Conservation (phyloP, 495 filamentous ascomycete species). For the Barbatosphaeria neglecta region DNA sequence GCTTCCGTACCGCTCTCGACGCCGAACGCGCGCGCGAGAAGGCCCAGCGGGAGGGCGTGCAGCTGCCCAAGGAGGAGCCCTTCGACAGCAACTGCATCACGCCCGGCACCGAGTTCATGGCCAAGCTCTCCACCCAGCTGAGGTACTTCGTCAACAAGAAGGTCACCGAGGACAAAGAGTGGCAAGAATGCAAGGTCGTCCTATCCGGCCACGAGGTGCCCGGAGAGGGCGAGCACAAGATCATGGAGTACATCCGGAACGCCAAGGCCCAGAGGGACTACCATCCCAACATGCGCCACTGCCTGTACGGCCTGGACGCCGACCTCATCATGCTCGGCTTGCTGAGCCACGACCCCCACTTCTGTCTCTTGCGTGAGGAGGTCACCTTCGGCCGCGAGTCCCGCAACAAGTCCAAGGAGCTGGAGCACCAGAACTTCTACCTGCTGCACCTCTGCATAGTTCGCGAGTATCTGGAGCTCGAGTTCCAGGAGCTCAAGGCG, state of each 20-base stretch:
- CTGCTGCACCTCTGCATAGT: conserved; percentile 95
- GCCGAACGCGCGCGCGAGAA: conserved; percentile 81
- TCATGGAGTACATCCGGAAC: conserved; percentile 98
- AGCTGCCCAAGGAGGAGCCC: conserved; percentile 88
- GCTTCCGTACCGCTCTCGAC: conserved; percentile 91
- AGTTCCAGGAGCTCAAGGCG: conserved; percentile 86
- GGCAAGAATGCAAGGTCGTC: conserved; percentile 92
- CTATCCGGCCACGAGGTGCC: conserved; percentile 98
- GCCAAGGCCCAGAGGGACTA: conserved; percentile 92
- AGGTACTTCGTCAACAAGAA: conserved; percentile 99
- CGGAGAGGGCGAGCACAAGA: conserved; percentile 98
- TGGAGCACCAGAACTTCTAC: conserved; percentile 99
- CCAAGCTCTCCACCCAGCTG: conserved; percentile 80
- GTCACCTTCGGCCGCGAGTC: conserved; percentile 88
- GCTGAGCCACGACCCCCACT: conserved; percentile 95
- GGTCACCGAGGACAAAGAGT: conserved; percentile 89
- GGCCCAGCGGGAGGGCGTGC: conserved; percentile 73
- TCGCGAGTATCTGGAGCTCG: conserved; percentile 88
- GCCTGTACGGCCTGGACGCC: conserved; percentile 93
- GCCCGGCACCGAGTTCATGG: conserved; percentile 96
- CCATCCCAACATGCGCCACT: conserved; percentile 91
- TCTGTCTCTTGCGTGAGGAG: conserved; percentile 92
- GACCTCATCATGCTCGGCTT: conserved; percentile 98
- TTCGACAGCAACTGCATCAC: conserved; percentile 99
- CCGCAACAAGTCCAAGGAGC: conserved; percentile 79